Conservation (phyloP, 148 eudicot genomes). For the Chenopodium album region DNA sequence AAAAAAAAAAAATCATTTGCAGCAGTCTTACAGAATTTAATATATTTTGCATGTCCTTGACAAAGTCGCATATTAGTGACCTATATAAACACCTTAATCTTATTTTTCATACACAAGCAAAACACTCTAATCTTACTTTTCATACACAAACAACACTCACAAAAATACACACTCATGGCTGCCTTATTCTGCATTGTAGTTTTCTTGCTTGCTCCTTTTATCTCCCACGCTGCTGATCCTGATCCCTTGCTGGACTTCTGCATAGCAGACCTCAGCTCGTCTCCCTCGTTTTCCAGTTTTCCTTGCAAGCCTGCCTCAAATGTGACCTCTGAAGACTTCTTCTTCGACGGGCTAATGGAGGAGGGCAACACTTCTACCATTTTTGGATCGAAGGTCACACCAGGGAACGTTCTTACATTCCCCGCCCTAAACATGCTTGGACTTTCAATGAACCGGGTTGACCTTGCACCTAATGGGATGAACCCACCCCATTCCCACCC, state of each 20-base stretch:
- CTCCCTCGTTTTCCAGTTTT: constrained; percentile 28
- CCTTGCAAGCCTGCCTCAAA: constrained; percentile 40
- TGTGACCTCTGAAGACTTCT: constrained; percentile 44
- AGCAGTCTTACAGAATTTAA: not conserved
- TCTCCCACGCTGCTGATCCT: constrained; percentile 32
- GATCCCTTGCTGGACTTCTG: constrained; percentile 46
- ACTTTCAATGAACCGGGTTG: constrained; percentile 48
- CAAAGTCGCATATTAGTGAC: not conserved
- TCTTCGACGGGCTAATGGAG: constrained; percentile 34
- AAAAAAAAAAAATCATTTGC: not conserved
- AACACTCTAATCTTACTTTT: not conserved
- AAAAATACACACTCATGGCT: not conserved
- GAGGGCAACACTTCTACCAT: constrained; percentile 35
- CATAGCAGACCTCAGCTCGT: constrained; percentile 29
- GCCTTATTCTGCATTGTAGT: constrained; percentile 16
- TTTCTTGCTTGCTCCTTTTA: constrained; percentile 19
- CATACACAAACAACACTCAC: not conserved
- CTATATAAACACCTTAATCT: constrained; percentile 6
- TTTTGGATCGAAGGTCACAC: constrained; percentile 23
- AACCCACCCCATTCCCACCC: constrained; percentile 57
- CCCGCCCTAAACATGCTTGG: constrained; percentile 52
- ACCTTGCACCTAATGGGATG: constrained; percentile 32
- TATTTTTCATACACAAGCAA: not conserved
- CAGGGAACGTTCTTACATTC: constrained; percentile 32
- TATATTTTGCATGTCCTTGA: not conserved